Conservation (phyloP, 108 stramenopile species). For the Mediolabrus comicus region DNA sequence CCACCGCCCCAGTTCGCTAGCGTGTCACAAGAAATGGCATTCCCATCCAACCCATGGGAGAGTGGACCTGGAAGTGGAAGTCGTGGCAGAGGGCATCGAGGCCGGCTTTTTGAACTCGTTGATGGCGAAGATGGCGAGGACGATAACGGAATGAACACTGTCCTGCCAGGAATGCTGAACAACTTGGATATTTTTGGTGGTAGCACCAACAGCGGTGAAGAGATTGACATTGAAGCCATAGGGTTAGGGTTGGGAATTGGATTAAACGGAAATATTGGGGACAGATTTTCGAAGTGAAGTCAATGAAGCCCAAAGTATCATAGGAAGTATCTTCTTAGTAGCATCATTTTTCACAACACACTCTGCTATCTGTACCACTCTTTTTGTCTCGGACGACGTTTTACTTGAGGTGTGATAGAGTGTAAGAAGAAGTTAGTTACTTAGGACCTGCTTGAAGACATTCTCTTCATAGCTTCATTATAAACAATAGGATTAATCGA, state of each 20-base stretch:
- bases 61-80: constrained; percentile 17
- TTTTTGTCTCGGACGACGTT: too few relatives aligned
- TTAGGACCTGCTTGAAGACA: too few relatives aligned
- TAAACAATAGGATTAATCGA: constrained; percentile 35
- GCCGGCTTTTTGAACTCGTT: constrained; percentile 82
- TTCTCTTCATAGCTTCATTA: background rate
- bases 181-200: constrained; percentile 67
- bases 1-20: constrained; percentile 37
- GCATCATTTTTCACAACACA: background rate
- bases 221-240: constrained; percentile 83
- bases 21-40: constrained; percentile 25
- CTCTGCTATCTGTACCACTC: background rate
- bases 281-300: constrained; percentile 1
- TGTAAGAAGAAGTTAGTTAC: too few relatives aligned
- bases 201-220: constrained; percentile 50
- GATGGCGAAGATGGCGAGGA: constrained; percentile 73
- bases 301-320: background rate
- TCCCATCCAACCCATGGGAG: constrained; percentile 35
- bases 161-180: constrained; percentile 71
- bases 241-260: constrained; percentile 85
- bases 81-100: constrained; percentile 51
- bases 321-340: background rate
- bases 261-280: constrained; percentile 18
- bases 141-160: constrained; percentile 28
- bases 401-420: too few relatives aligned